These are phyloP conservation scores for Paramarasmius palmivorus DNA, from an alignment of 1,284 basidiomycete species.

Conservation along the genomic window DNA sequence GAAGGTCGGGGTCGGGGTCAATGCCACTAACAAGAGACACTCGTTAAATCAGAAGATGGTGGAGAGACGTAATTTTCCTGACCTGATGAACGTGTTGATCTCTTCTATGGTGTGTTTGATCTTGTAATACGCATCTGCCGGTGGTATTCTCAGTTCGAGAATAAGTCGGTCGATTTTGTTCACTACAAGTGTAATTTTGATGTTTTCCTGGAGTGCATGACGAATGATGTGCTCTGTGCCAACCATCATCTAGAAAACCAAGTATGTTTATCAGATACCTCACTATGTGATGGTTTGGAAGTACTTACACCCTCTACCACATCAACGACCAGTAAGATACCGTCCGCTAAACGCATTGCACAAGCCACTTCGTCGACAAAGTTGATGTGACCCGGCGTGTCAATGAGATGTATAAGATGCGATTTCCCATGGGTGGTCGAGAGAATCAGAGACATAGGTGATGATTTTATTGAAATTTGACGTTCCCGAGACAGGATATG, in stretches of 20 bases:
- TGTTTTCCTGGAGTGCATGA: conserved; percentile 84
- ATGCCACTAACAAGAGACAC: conserved; percentile 61
- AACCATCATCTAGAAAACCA: conserved; percentile 72
- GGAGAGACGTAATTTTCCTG: conserved; percentile 19
- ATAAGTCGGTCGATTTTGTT: conserved; percentile 99
- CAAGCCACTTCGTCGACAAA: conserved; percentile 96
- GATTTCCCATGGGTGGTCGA: conserved; percentile 91
- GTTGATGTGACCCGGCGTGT: conserved; percentile 98
- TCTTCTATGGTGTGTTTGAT: conserved; percentile 99
- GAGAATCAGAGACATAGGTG: conserved; percentile 92
- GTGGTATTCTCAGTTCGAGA: conserved; percentile 94
- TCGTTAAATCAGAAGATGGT: conserved; percentile 3
- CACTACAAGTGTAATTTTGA: conserved; percentile 92
- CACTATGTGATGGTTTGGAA: conserved; percentile 5
- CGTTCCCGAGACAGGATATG: conserved; percentile 88
- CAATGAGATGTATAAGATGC: conserved; percentile 90
- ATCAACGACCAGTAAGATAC: conserved; percentile 92
- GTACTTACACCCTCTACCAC: conserved; percentile 87
- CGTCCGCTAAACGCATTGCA: conserved; percentile 88
- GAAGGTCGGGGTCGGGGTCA: conserved; percentile 83
- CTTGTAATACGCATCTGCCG: conserved; percentile 97
- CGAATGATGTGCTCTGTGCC: conserved; percentile 86
- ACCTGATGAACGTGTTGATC: conserved; percentile 95
- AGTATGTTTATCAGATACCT: conserved; percentile 7
- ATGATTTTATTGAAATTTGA: conserved; percentile 94